phyloP scores from a whole-genome alignment of 495 filamentous ascomycete species.

The Aspergillus haitiensis region DNA sequence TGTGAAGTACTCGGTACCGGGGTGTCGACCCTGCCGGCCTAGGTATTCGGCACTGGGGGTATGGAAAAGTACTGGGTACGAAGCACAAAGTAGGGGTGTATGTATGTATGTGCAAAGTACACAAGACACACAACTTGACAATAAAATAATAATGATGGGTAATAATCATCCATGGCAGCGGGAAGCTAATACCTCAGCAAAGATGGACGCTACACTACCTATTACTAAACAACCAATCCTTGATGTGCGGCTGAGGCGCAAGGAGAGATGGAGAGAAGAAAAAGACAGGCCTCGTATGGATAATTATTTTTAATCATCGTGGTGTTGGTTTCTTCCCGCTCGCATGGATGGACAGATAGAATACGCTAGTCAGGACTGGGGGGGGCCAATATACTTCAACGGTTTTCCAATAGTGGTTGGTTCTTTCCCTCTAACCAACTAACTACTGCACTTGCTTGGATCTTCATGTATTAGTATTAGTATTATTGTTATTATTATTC shows the following conservation, averaged over 20 bases:
- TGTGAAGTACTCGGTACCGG: too few relatives aligned
- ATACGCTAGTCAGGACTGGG: slow-evolving; percentile 2
- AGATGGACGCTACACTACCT: too few relatives aligned
- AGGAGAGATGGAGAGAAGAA: slow-evolving; percentile 23
- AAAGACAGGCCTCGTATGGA: slow-evolving; percentile 18
- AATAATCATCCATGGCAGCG: background rate
- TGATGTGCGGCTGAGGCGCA: slow-evolving; percentile 27
- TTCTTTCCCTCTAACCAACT: background rate
- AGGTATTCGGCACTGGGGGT: too few relatives aligned
- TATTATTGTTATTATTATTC: too few relatives aligned
- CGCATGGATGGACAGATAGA: background rate
- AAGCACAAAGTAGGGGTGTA: too few relatives aligned
- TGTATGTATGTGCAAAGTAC: too few relatives aligned
- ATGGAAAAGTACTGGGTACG: too few relatives aligned
- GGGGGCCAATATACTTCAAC: slow-evolving; percentile 17
- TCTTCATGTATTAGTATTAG: too few relatives aligned
- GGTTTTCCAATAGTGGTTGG: slow-evolving; percentile 21
- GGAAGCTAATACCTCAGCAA: slow-evolving; percentile 9
- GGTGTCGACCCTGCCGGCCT: too few relatives aligned
- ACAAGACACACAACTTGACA: background rate
- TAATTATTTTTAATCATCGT: slow-evolving; percentile 22
- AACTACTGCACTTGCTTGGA: background rate
- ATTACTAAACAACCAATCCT: slow-evolving; percentile 5
- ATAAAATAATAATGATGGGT: background rate
- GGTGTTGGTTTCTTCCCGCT: slow-evolving; percentile 1